These are phyloP conservation scores for Plenodomus lindquistii DNA, from an alignment of 2,329 filamentous ascomycete genomes.

Conservation along the genomic window DNA sequence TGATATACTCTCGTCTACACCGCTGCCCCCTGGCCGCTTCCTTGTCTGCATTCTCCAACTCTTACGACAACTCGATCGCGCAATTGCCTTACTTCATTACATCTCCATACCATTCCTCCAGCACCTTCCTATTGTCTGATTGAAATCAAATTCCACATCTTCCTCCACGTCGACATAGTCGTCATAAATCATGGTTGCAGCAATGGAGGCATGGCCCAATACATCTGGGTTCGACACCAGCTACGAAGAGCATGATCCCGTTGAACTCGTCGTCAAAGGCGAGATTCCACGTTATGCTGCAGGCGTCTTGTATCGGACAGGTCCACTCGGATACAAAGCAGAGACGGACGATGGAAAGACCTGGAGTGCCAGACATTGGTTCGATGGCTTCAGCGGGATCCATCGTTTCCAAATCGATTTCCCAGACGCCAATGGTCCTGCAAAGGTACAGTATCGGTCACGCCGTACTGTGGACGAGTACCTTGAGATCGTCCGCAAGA, in stretches of 20 bases:
- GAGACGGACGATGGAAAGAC: conserved; percentile 62
- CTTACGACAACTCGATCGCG: too few relatives aligned
- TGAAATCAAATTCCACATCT: too few relatives aligned
- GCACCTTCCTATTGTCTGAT: too few relatives aligned
- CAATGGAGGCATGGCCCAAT: conserved; percentile 35
- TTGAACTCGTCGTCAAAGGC: conserved; percentile 67
- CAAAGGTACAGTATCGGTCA: conserved; percentile 70
- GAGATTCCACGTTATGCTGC: conserved; percentile 71
- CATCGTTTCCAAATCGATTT: conserved; percentile 72
- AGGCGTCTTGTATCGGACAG: conserved; percentile 68
- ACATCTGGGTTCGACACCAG: conserved; percentile 62
- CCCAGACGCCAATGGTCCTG: conserved; percentile 36
- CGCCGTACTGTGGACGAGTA: conserved; percentile 67
- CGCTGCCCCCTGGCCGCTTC: too few relatives aligned
- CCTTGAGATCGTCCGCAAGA: conserved; percentile 62
- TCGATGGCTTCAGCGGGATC: conserved; percentile 73
- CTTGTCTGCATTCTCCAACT: too few relatives aligned
- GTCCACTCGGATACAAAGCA: conserved; percentile 68
- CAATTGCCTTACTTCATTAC: too few relatives aligned
- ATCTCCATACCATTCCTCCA: too few relatives aligned
- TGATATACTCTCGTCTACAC: too few relatives aligned
- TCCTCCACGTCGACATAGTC: too few relatives aligned
- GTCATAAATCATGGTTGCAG: conserved; percentile 3
- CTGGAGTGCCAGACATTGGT: conserved; percentile 73
- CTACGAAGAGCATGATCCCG: conserved; percentile 66